Evolutionary conservation across 2,329 filamentous ascomycete species (phyloP).

Genomic region (Penicillium brevicompactum): DNA sequence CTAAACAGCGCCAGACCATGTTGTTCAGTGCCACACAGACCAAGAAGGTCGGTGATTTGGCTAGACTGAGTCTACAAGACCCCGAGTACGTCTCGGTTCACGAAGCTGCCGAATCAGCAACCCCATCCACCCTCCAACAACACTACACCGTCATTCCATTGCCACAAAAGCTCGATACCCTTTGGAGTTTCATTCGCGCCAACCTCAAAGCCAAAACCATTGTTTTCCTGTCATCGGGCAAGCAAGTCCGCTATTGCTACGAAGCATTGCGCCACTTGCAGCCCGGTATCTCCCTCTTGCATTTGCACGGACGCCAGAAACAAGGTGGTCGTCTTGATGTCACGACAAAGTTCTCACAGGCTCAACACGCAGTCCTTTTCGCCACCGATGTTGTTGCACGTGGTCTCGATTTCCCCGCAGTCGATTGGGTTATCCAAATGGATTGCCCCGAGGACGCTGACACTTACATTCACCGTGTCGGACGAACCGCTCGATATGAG

Average conservation of each 20-base stretch:
- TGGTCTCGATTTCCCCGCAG: slow-evolving; percentile 91
- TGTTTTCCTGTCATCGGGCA: slow-evolving; percentile 92
- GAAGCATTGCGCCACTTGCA: slow-evolving; percentile 91
- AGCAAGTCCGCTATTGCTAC: slow-evolving; percentile 95
- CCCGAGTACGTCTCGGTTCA: slow-evolving; percentile 96
- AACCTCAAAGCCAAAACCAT: slow-evolving; percentile 94
- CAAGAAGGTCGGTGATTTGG: slow-evolving; percentile 88
- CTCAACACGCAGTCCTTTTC: slow-evolving; percentile 85
- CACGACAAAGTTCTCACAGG: slow-evolving; percentile 76
- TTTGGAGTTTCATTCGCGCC: slow-evolving; percentile 89
- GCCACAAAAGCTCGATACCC: slow-evolving; percentile 83
- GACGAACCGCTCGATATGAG: slow-evolving; percentile 91
- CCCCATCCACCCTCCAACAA: slow-evolving; percentile 81
- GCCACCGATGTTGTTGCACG: slow-evolving; percentile 93
- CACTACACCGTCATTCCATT: slow-evolving; percentile 87
- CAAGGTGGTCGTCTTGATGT: slow-evolving; percentile 87
- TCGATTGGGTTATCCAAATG: slow-evolving; percentile 99
- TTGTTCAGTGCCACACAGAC: slow-evolving; percentile 97
- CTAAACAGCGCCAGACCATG: slow-evolving; percentile 81
- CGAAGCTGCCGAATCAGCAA: slow-evolving; percentile 76
- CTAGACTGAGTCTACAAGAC: slow-evolving; percentile 81
- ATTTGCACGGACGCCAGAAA: slow-evolving; percentile 92
- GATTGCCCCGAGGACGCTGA: slow-evolving; percentile 96
- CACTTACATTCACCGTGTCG: slow-evolving; percentile 96
- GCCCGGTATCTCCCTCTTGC: slow-evolving; percentile 88